A percentile compares a stretch with the other conserved stretches of the same genome.
Conservation (phyloP, 805 yeast species). For the Cyberlindnera americana region DNA sequence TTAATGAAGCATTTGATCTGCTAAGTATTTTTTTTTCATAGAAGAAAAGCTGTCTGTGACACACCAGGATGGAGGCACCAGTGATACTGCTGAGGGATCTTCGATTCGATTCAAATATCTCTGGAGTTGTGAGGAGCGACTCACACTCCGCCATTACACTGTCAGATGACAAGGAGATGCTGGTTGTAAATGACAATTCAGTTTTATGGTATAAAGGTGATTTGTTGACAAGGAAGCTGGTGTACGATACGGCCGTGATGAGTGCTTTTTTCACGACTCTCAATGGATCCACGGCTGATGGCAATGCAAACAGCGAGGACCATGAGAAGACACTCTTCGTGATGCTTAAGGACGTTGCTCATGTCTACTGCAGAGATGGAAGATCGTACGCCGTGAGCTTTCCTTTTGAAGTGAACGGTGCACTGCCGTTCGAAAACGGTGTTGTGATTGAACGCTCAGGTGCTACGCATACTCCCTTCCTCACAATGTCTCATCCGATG, state of each 20-base stretch:
- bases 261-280: conserved; percentile 63
- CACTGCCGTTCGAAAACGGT: conserved; percentile 66
- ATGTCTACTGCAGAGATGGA: conserved; percentile 61
- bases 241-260: conserved; percentile 47
- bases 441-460: conserved; percentile 50
- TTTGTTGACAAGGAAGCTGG: conserved; percentile 43
- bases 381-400: conserved; percentile 56
- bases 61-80: conserved; percentile 13
- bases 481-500: conserved; percentile 72
- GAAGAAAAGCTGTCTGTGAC: no score
- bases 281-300: conserved; percentile 10
- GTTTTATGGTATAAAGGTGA: conserved; percentile 47
- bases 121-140: conserved; percentile 2
- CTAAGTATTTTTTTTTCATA: neutral
- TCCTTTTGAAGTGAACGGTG: conserved; percentile 62
- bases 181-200: conserved; percentile 13
- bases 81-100: conserved; percentile 9
- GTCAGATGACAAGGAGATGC: conserved; percentile 16
- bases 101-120: conserved; percentile 11
- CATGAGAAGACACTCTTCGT: conserved; percentile 48
- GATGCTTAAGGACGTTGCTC: conserved; percentile 54
- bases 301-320: conserved; percentile 7
- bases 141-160: conserved; percentile 4
- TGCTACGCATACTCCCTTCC: conserved; percentile 33
- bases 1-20: no score